Evolutionary conservation across 352 stramenopile species (phyloP).

Genomic region (Pythium dissotocum): DNA sequence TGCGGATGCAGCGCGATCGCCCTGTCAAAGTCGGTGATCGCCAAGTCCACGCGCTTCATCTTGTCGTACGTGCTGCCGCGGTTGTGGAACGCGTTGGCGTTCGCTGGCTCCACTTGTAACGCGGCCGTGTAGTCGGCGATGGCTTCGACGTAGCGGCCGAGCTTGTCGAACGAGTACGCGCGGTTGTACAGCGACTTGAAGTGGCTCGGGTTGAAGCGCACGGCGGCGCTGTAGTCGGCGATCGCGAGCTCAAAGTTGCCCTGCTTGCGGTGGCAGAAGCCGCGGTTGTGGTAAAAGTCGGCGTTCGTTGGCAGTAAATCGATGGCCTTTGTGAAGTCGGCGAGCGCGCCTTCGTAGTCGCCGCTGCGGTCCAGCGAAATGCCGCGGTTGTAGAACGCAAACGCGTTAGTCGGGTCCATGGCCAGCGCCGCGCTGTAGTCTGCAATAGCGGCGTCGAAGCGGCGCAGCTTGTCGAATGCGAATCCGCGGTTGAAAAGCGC

Average conservation of each 20-base stretch:
- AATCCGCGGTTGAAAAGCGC: slow-evolving; percentile 90
- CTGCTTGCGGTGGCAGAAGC: slow-evolving; percentile 84
- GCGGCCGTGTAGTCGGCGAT: slow-evolving; percentile 79
- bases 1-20: slow-evolving; percentile 60
- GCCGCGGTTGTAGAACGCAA: slow-evolving; percentile 82
- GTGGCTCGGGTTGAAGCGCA: slow-evolving; percentile 67
- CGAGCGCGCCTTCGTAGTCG: slow-evolving; percentile 79
- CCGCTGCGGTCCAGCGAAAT: slow-evolving; percentile 85
- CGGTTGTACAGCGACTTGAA: slow-evolving; percentile 91
- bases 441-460: slow-evolving; percentile 71
- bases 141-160: slow-evolving; percentile 62
- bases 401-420: slow-evolving; percentile 74
- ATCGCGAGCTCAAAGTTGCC: slow-evolving; percentile 80
- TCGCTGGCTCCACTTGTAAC: slow-evolving; percentile 60
- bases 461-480: slow-evolving; percentile 77
- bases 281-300: slow-evolving; percentile 85
- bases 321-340: slow-evolving; percentile 82
- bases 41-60: slow-evolving; percentile 54
- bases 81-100: slow-evolving; percentile 86
- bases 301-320: slow-evolving; percentile 69
- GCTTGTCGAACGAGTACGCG: slow-evolving; percentile 86
- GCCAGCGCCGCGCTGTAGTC: slow-evolving; percentile 75
- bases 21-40: slow-evolving; percentile 71
- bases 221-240: slow-evolving; percentile 71
- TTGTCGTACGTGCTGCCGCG: slow-evolving; percentile 81